Evolutionary conservation across 2,329 filamentous ascomycete genomes (phyloP), one percentile per base, ranked within the genome.

Genomic region (Parastagonospora avenae): DNA sequence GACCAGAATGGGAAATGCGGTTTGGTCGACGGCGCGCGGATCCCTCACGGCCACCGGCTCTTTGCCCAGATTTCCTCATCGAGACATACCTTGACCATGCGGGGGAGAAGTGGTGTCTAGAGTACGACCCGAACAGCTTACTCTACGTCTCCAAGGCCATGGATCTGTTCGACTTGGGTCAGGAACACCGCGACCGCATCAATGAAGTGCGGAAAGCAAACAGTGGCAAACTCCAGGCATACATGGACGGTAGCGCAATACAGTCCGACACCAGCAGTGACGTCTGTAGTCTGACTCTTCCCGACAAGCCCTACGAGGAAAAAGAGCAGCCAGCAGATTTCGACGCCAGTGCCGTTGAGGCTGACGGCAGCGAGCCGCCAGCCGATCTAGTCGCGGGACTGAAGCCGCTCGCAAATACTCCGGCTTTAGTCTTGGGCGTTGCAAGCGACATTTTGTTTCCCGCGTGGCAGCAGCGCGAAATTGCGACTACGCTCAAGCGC

Each of bases 11-110:
- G 94, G 94, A 99, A 76, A 89, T 91, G 74, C 85, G 94, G 31
- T 99, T 99, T 72, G 93, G 91, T 4, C 84, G 94, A 32, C 83
- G 91, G 59, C 84, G 94, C 40, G 93, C 94, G 11, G 94, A 99
- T 71, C 82, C 91, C 0, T 85, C 84, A 61, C 92, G 91, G 62
- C 92, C 90, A 4, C 94, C 94, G 0, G 94, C 94, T 0, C 77
- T 99, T n/a, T 99, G 94, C 66, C 92, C 94, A 0, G 94, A 99
- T 71, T 99, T 97, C 68, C 80, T 99, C 19, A 96, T 99, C 60
- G 94, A 99, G 77, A 99, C 94, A 0, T 99, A 99, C 70, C 84
- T 99, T 14, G 94, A 99, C 74, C 94, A 99, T 67, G 94, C 94
- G 0, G 94, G 94, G 15, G 94, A 99, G 78, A 99, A 99, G 75